A percentile compares a stretch with the other conserved stretches of the same genome.
phyloP scores from a whole-genome alignment of 2,329 filamentous ascomycete species.

The Ophiostoma tasmaniense region DNA sequence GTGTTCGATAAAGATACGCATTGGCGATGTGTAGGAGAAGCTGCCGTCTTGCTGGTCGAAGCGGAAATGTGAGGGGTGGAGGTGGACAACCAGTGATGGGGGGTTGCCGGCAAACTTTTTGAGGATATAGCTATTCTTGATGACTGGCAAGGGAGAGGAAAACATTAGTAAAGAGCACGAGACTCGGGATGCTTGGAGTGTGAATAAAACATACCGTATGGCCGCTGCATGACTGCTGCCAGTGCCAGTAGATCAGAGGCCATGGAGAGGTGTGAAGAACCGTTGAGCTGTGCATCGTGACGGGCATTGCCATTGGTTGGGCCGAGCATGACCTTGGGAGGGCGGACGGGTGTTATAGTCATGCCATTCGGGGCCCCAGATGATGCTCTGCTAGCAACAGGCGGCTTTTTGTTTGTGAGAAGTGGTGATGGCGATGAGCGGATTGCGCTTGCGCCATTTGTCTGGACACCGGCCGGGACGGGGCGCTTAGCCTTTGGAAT shows the following conservation, averaged over 20 bases:
- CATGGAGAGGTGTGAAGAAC: slow-evolving; percentile 23
- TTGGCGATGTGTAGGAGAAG: slow-evolving; percentile 86
- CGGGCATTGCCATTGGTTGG: slow-evolving; percentile 39
- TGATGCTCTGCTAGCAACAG: slow-evolving; percentile 34
- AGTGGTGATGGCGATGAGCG: slow-evolving; percentile 53
- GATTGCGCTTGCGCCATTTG: slow-evolving; percentile 51
- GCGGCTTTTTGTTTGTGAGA: slow-evolving; percentile 47
- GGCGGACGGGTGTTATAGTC: slow-evolving; percentile 38
- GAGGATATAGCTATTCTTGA: slow-evolving; percentile 70
- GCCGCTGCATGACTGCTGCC: neutral
- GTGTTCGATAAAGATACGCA: slow-evolving; percentile 74
- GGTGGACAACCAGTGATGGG: slow-evolving; percentile 78
- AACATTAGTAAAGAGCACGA: neutral
- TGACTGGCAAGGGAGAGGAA: slow-evolving; percentile 33
- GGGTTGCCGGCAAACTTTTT: slow-evolving; percentile 58
- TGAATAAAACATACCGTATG: neutral
- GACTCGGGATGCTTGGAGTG: neutral
- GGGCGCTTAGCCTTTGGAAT: slow-evolving; percentile 60
- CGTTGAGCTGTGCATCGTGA: slow-evolving; percentile 7
- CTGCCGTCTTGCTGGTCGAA: slow-evolving; percentile 93
- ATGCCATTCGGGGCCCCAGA: slow-evolving; percentile 35
- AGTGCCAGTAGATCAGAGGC: neutral
- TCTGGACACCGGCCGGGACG: slow-evolving; percentile 55
- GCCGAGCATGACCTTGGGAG: slow-evolving; percentile 33
- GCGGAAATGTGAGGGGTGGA: slow-evolving; percentile 77